Base-by-base conservation (phyloP, 2,329 filamentous ascomycete genomes). In the Calonectria pteridis region DNA sequence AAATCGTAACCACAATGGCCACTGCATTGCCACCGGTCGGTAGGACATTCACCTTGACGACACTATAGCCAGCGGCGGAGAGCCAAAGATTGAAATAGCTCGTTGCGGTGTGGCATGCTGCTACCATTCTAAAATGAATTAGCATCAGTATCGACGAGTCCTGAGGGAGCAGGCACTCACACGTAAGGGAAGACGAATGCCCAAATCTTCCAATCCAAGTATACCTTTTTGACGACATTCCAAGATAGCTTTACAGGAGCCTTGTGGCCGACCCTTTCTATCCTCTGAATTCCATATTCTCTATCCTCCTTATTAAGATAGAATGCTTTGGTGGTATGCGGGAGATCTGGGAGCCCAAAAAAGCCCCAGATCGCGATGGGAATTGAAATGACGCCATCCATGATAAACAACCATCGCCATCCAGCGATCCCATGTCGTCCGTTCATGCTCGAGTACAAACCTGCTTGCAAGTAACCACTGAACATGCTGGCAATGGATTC, bases 1-100 rank as follows among this genome's bases (percentile, higher is more conserved):
- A 49, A 29, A 76, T 71, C 16, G 74, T 67, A 7, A 74, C 73
- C 14, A 76, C 50, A 3, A 76, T 49, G 13, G 69, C 74, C 13
- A 72, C 74, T 20, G 72, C 74, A 14, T 76, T 73, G 6, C 74
- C 74, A 4, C 82, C 79, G 0, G 86, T 87, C 2, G 86, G 84
- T 33, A 86, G 86, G 73, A 85, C 86, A 79, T 87, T 87, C 77
- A 86, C 83, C 72, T 86, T 73, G 4, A 82, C 81, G 0, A 85
- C 79, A 0, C 81, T 79, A 77, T 84, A 85, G 40, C 73, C 72
- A 3, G 81, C 82, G 4, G 81, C 76, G 51, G 84, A 84, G 26
- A 86, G 82, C 81, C 85, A 86, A 0, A 86, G 78, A 7, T 82
- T 78, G 71, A 85, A 86, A 75, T 82, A 85, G 28, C 59, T 64